These are phyloP conservation scores for Paxillus rubicundulus DNA, from an alignment of 768 basidiomycete species.

Conservation along the genomic window DNA sequence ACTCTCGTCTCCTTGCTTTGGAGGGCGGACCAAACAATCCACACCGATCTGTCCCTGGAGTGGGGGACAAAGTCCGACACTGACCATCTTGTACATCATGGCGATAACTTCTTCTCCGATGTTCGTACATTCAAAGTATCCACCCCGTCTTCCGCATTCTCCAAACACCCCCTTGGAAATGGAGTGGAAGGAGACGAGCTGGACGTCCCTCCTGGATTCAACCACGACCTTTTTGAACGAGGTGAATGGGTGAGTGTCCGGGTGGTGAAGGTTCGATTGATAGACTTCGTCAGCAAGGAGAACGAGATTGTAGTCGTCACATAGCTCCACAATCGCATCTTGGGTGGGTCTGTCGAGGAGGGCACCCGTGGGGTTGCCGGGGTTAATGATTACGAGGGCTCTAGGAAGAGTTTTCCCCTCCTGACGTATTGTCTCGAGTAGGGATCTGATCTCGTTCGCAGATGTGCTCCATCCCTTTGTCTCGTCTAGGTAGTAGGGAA, in stretches of 20 bases:
- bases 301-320: conserved; percentile 81
- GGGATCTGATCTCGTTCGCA: conserved; percentile 57
- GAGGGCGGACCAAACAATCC: conserved; percentile 91
- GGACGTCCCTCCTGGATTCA: conserved; percentile 55
- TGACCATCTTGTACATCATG: conserved; percentile 95
- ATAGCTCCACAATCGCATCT: conserved; percentile 73
- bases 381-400: conserved; percentile 96
- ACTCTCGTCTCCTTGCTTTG: conserved; percentile 68
- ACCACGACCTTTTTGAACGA: conserved; percentile 92
- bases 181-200: conserved; percentile 94
- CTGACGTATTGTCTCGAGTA: conserved; percentile 61
- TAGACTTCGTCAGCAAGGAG: conserved; percentile 99
- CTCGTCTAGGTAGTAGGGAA: conserved; percentile 92
- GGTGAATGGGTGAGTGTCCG: conserved; percentile 68
- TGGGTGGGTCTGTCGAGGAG: conserved; percentile 73
- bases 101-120: conserved; percentile 73
- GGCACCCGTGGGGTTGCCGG: conserved; percentile 95
- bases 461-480: conserved; percentile 80
- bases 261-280: conserved; percentile 85
- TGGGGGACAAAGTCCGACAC: conserved; percentile 86
- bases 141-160: conserved; percentile 96
- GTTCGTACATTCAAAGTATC: conserved; percentile 93
- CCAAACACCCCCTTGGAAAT: conserved; percentile 96
- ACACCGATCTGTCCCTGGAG: conserved; percentile 91
- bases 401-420: conserved; percentile 62